Percentiles rank a stretch among this genome's conserved stretches.
phyloP scores from a whole-genome alignment of 2,329 filamentous ascomycete species.

The Ampelomyces quisqualis region DNA sequence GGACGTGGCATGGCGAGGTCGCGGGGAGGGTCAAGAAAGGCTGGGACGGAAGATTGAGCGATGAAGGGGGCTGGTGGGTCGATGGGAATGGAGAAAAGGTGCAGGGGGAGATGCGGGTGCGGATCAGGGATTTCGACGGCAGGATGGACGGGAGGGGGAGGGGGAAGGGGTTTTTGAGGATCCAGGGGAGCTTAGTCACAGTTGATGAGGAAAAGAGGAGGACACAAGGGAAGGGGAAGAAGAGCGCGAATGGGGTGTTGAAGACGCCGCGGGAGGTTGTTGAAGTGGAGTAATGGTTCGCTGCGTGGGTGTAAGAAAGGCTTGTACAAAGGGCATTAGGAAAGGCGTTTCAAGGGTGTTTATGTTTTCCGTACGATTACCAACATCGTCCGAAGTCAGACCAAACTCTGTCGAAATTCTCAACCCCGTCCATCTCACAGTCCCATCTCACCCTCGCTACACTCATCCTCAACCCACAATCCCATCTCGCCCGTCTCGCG shows the following conservation, averaged over 20 bases:
- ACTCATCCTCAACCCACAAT: too few relatives aligned
- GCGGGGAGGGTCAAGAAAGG: constrained; percentile 23
- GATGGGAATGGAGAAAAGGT: constrained; percentile 67
- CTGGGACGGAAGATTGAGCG: constrained; percentile 28
- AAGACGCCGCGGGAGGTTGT: constrained; percentile 8
- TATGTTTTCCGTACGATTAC: too few relatives aligned
- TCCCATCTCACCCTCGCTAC: too few relatives aligned
- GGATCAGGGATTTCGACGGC: constrained; percentile 82
- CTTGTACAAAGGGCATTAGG: background rate
- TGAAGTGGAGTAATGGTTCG: constrained; percentile 9
- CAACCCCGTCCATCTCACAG: too few relatives aligned
- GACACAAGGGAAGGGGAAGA: constrained; percentile 13
- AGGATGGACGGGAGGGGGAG: constrained; percentile 64
- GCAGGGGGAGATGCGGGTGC: constrained; percentile 60
- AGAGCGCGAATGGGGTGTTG: constrained; percentile 10
- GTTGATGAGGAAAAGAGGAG: constrained; percentile 50
- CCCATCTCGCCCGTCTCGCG: too few relatives aligned
- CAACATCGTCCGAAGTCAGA: too few relatives aligned
- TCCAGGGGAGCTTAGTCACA: constrained; percentile 83
- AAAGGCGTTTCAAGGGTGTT: background rate
- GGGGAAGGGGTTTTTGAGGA: constrained; percentile 74
- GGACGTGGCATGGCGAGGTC: constrained; percentile 64
- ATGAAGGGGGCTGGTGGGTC: constrained; percentile 71
- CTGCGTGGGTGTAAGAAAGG: background rate
- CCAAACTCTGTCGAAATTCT: too few relatives aligned